phyloP scores from a whole-genome alignment of 2,329 filamentous ascomycete genomes.

The Elsinoe necatrix region DNA sequence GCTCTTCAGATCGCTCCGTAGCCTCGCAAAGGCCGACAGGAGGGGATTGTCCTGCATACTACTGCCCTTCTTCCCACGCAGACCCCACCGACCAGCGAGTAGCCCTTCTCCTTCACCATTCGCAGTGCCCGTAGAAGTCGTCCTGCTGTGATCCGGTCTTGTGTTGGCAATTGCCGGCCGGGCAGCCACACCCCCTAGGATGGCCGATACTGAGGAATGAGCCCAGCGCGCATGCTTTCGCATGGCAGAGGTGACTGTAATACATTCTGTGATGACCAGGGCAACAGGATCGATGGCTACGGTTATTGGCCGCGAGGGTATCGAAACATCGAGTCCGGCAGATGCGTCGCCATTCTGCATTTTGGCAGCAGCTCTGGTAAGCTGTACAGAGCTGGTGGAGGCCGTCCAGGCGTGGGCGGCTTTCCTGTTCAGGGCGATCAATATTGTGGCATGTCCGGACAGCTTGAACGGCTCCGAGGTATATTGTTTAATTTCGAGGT shows the following conservation, averaged over 20 bases:
- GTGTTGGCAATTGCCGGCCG: slow-evolving; percentile 16
- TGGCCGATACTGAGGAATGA: slow-evolving; percentile 91
- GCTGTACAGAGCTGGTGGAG: neutral
- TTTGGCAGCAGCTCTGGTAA: slow-evolving; percentile 1
- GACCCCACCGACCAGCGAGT: slow-evolving; percentile 78
- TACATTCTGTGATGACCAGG: slow-evolving; percentile 95
- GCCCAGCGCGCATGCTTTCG: slow-evolving; percentile 95
- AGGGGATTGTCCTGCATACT: slow-evolving; percentile 96
- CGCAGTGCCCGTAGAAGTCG: slow-evolving; percentile 11
- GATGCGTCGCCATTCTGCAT: slow-evolving; percentile 15
- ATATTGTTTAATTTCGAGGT: neutral
- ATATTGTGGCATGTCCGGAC: neutral
- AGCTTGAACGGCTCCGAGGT: neutral
- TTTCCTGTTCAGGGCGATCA: neutral
- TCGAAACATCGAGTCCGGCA: slow-evolving; percentile 6
- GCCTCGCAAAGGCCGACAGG: slow-evolving; percentile 85
- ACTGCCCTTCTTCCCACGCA: slow-evolving; percentile 90
- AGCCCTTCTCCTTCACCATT: slow-evolving; percentile 17
- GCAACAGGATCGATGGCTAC: slow-evolving; percentile 33
- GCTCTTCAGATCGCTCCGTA: slow-evolving; percentile 77
- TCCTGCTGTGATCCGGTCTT: slow-evolving; percentile 7
- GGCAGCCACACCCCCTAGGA: slow-evolving; percentile 61
- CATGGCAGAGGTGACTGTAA: slow-evolving; percentile 95
- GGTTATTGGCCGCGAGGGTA: slow-evolving; percentile 19
- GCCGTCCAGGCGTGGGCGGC: neutral